phyloP scores from a whole-genome alignment of 169 alveolate species.

The Haemoproteus tartakovskyi region DNA sequence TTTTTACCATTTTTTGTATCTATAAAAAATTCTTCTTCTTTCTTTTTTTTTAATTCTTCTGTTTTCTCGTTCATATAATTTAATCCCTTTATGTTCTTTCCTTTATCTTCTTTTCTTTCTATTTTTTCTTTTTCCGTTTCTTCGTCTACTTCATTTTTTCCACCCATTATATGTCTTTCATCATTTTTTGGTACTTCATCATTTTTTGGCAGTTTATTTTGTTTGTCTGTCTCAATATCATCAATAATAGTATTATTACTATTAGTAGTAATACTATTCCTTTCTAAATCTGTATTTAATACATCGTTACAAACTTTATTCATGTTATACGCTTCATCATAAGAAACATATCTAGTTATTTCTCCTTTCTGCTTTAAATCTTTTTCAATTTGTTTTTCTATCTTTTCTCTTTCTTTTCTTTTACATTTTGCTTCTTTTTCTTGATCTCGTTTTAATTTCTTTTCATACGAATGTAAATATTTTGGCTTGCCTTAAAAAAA shows the following conservation, averaged over 20 bases:
- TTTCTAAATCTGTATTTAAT: constrained; percentile 1
- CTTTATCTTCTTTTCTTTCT: neutral
- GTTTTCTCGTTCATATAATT: neutral
- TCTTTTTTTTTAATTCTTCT: neutral
- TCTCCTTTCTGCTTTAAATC: constrained; percentile 1
- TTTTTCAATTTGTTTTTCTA: constrained; percentile 4
- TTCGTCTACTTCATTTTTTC: neutral
- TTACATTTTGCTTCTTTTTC: neutral
- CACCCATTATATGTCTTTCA: neutral
- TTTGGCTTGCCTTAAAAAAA: constrained; percentile 1
- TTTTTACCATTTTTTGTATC: too few species aligned
- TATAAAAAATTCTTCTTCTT: neutral
- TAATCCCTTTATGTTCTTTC: neutral
- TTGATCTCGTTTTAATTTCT: constrained; percentile 6
- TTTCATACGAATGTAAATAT: constrained; percentile 6
- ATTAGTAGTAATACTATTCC: too few species aligned
- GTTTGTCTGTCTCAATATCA: neutral
- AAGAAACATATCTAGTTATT: constrained; percentile 6
- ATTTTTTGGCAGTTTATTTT: neutral
- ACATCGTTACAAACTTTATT: neutral
- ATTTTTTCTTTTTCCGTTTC: neutral
- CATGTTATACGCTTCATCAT: neutral
- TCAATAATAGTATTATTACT: too few species aligned
- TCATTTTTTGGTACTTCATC: neutral
- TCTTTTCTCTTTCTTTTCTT: constrained; percentile 9